Evolutionary conservation across 2,329 filamentous ascomycete species (phyloP).

Genomic region (Aspergillus awamori): DNA sequence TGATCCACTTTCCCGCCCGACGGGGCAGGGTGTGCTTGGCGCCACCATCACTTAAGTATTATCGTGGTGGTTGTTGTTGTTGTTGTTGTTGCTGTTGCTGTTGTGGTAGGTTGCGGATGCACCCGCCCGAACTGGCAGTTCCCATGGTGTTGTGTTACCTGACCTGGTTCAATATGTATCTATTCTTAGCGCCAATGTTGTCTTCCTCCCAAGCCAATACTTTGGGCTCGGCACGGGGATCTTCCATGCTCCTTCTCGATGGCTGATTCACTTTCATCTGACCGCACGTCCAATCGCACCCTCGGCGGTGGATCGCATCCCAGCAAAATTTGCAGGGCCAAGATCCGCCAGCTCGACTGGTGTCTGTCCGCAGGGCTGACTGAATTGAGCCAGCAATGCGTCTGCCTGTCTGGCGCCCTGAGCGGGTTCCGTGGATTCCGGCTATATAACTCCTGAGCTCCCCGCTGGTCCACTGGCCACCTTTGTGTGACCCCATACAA

Average conservation of each 20-base stretch:
- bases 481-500: not conserved
- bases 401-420: not conserved
- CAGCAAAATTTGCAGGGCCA: conserved; percentile 5
- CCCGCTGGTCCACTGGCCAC: not conserved
- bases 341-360: not conserved
- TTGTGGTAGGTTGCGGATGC: not conserved
- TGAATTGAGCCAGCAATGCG: not conserved
- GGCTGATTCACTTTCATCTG: not conserved
- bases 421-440: not conserved
- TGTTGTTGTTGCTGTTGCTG: too few relatives aligned
- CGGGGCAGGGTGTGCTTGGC: not conserved
- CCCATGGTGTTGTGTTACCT: not conserved
- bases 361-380: conserved; percentile 4
- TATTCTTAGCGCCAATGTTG: not conserved
- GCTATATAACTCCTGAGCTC: not conserved
- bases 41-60: not conserved
- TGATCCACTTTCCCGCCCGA: not conserved
- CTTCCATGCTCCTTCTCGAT: not conserved
- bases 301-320: not conserved
- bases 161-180: not conserved
- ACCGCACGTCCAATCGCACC: not conserved
- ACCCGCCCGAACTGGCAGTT: not conserved
- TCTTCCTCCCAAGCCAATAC: not conserved
- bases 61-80: not conserved
- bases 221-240: not conserved